These are phyloP conservation scores for Fusarium praegraminearum DNA, from an alignment of 2,329 filamentous ascomycete species.

Conservation along the genomic window DNA sequence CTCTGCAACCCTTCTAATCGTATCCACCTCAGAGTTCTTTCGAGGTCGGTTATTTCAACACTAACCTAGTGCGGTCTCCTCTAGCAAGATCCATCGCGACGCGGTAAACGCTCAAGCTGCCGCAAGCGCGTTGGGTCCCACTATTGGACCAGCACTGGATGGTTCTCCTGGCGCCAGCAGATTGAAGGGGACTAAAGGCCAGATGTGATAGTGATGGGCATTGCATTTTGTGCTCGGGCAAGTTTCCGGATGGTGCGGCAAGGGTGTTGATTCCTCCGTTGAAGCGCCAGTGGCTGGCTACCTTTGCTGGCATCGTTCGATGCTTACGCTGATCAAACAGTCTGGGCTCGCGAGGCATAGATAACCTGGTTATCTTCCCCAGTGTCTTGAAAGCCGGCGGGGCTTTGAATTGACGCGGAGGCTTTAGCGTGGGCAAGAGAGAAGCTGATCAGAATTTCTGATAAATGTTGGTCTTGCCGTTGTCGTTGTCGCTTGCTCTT, in stretches of 20 bases:
- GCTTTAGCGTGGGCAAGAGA: not conserved
- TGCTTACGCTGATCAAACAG: not conserved
- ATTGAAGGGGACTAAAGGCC: not conserved
- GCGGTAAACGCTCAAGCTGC: constrained; percentile 23
- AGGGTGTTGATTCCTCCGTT: constrained; percentile 6
- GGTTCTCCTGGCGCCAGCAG: constrained; percentile 6
- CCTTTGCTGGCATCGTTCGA: constrained; percentile 9
- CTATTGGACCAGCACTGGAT: constrained; percentile 3
- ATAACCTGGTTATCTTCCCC: not conserved
- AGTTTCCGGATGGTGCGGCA: constrained; percentile 5
- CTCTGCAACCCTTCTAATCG: not conserved
- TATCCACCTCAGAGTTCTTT: not conserved
- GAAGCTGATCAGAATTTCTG: too few species aligned
- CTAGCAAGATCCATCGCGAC: not conserved
- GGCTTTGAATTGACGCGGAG: not conserved
- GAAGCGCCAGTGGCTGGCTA: constrained; percentile 7
- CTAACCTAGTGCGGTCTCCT: not conserved
- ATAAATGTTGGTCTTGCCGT: too few species aligned
- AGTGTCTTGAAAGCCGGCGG: not conserved
- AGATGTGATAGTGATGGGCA: constrained; percentile 26
- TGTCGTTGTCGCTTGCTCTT: not conserved
- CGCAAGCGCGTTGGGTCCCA: constrained; percentile 16
- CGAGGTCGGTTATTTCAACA: not conserved
- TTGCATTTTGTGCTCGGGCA: constrained; percentile 6
- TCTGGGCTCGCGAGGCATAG: not conserved